A percentile compares a stretch with the other conserved stretches of the same genome.
phyloP scores from a whole-genome alignment of 306 rosid species.

The Gynostemma pentaphyllum region DNA sequence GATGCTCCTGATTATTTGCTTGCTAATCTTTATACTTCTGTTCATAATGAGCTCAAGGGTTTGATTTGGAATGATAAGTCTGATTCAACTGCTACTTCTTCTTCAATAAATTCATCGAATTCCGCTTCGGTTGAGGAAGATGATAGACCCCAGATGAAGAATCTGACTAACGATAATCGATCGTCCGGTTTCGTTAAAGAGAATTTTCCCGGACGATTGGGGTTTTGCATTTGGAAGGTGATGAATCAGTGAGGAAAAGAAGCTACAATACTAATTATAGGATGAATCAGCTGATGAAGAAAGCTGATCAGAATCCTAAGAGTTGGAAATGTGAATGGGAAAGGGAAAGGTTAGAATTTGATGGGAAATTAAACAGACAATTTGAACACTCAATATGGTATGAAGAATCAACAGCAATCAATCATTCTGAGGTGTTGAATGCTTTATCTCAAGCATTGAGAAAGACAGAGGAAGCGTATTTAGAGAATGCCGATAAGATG shows the following conservation, averaged over 20 bases:
- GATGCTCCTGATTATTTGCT: slow-evolving; percentile 80
- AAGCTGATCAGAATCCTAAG: slow-evolving; percentile 10
- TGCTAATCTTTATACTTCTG: slow-evolving; percentile 39
- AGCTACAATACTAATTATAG: background rate
- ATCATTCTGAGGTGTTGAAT: slow-evolving; percentile 34
- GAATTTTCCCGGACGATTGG: background rate
- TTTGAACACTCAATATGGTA: slow-evolving; percentile 1
- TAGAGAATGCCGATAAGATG: slow-evolving; percentile 38
- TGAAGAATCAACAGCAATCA: slow-evolving; percentile 10
- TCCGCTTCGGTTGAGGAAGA: slow-evolving; percentile 2
- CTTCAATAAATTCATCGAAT: slow-evolving; percentile 10
- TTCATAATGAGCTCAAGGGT: slow-evolving; percentile 42
- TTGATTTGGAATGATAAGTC: slow-evolving; percentile 28
- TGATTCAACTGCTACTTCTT: slow-evolving; percentile 10
- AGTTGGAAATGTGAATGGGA: slow-evolving; percentile 31
- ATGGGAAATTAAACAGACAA: background rate
- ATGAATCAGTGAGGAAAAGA: slow-evolving; percentile 7
- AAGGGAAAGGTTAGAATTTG: slow-evolving; percentile 23
- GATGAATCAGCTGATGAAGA: slow-evolving; percentile 2
- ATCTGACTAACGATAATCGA: background rate
- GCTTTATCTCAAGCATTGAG: slow-evolving; percentile 52
- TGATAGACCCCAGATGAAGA: slow-evolving; percentile 3
- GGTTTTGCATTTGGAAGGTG: slow-evolving; percentile 1
- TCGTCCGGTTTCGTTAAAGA: background rate
- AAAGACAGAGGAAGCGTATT: slow-evolving; percentile 47